A percentile compares a stretch with the other conserved stretches of the same genome.
phyloP scores from a whole-genome alignment of 2,329 filamentous ascomycete species.

The Tricladium varicosporioides region DNA sequence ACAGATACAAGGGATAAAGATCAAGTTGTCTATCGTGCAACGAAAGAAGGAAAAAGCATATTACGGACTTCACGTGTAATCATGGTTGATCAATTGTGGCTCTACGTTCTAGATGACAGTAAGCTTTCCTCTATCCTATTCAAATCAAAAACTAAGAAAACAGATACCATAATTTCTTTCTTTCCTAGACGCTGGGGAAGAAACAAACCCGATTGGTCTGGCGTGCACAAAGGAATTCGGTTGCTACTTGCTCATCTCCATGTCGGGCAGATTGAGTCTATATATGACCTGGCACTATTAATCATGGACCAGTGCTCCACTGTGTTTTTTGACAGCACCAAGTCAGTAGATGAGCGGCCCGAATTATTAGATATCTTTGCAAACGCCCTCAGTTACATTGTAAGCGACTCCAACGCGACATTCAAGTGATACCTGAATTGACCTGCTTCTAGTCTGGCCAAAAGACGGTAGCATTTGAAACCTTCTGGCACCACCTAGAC shows the following conservation, averaged over 20 bases:
- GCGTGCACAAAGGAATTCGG: constrained; percentile 40
- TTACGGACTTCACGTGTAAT: constrained; percentile 23
- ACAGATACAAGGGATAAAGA: constrained; percentile 12
- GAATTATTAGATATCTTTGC: constrained; percentile 42
- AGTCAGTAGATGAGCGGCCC: constrained; percentile 32
- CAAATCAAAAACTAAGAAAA: not conserved
- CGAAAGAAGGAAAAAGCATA: constrained; percentile 5
- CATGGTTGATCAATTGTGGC: constrained; percentile 44
- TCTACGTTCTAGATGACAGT: constrained; percentile 39
- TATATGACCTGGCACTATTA: constrained; percentile 38
- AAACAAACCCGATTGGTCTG: constrained; percentile 40
- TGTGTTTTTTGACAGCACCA: constrained; percentile 39
- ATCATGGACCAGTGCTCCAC: constrained; percentile 40
- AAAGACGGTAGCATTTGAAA: constrained; percentile 38
- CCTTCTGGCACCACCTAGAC: constrained; percentile 37
- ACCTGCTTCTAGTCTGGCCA: constrained; percentile 33
- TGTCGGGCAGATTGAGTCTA: constrained; percentile 33
- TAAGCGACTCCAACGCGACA: constrained; percentile 23
- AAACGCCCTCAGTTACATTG: constrained; percentile 40
- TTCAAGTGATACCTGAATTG: not conserved
- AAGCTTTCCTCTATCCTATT: not conserved
- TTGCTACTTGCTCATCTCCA: constrained; percentile 27
- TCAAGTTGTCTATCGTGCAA: constrained; percentile 15
- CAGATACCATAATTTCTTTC: constrained; percentile 35
- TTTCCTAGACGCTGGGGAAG: constrained; percentile 42